Conservation (phyloP, 1,284 basidiomycete species). For the Irpex sp. region DNA sequence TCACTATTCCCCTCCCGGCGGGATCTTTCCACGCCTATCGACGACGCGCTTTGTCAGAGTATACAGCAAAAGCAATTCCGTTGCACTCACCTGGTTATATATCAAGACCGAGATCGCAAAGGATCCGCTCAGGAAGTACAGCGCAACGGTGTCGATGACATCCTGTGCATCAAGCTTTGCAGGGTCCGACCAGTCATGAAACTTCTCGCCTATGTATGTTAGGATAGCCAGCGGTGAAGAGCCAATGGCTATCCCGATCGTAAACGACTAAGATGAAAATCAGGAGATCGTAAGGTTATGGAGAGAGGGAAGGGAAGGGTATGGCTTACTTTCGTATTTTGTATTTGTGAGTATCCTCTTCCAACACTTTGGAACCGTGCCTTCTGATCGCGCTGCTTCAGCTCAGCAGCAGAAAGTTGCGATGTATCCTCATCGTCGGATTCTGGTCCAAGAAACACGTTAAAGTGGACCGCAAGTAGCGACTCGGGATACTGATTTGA, state of each 20-base stretch:
- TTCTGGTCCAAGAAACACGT: not conserved
- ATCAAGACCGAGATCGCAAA: slow-evolving; percentile 8
- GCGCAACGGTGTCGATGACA: slow-evolving; percentile 7
- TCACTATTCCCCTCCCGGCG: not conserved
- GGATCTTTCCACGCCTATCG: not conserved
- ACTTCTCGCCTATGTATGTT: slow-evolving; percentile 12
- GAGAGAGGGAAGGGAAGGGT: not conserved
- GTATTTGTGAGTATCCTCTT: slow-evolving; percentile 1
- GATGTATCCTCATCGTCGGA: not conserved
- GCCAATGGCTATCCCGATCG: slow-evolving; percentile 6
- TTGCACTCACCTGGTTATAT: slow-evolving; percentile 1
- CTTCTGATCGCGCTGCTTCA: not conserved
- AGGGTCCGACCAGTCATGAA: not conserved
- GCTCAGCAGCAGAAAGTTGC: not conserved
- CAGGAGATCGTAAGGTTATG: too few species aligned
- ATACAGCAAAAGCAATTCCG: not conserved
- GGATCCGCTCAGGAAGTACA: slow-evolving; percentile 12
- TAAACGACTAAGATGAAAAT: slow-evolving; percentile 4
- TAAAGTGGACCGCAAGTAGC: not conserved
- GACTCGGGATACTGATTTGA: not conserved
- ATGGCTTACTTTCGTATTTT: not conserved
- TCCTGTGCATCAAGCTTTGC: not conserved
- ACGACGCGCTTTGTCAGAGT: too few species aligned
- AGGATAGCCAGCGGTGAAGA: slow-evolving; percentile 12
- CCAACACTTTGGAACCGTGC: slow-evolving; percentile 2